Evolutionary conservation across 805 yeast species (phyloP).

Genomic region (Zygosaccharomyces bailii): DNA sequence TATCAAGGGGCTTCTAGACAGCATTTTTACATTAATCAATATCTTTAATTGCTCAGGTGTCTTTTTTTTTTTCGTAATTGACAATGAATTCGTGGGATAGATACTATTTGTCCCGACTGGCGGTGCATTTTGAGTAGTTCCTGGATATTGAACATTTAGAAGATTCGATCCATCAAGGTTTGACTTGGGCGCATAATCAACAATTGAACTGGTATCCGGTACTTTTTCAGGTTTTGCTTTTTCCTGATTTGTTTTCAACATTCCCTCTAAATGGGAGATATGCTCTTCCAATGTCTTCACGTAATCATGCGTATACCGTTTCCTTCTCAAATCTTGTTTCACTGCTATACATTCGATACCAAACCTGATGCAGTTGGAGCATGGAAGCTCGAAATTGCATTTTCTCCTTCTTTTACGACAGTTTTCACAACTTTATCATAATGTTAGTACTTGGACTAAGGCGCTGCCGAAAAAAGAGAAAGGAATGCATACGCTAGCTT

Average conservation of each 20-base stretch:
- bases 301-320: constrained; percentile 44
- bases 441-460: constrained; percentile 1
- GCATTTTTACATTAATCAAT: constrained; percentile 19
- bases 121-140: not conserved
- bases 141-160: constrained; percentile 1
- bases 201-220: constrained; percentile 8
- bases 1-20: constrained; percentile 27
- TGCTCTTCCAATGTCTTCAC: constrained; percentile 40
- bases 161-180: not conserved
- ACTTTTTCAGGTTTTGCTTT: constrained; percentile 12
- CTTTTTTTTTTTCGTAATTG: constrained; percentile 19
- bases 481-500: constrained; percentile 11
- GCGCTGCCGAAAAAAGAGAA: not conserved
- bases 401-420: constrained; percentile 37
- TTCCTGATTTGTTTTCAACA: constrained; percentile 6
- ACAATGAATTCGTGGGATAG: constrained; percentile 30
- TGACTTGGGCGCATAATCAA: constrained; percentile 6
- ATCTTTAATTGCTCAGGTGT: constrained; percentile 10
- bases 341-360: constrained; percentile 43
- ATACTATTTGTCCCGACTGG: constrained; percentile 24
- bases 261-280: constrained; percentile 22
- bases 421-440: constrained; percentile 16
- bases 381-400: constrained; percentile 46
- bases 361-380: constrained; percentile 43
- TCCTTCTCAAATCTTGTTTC: constrained; percentile 44